Conservation (phyloP, 345 rosid species). For the Jatropha curcas region DNA sequence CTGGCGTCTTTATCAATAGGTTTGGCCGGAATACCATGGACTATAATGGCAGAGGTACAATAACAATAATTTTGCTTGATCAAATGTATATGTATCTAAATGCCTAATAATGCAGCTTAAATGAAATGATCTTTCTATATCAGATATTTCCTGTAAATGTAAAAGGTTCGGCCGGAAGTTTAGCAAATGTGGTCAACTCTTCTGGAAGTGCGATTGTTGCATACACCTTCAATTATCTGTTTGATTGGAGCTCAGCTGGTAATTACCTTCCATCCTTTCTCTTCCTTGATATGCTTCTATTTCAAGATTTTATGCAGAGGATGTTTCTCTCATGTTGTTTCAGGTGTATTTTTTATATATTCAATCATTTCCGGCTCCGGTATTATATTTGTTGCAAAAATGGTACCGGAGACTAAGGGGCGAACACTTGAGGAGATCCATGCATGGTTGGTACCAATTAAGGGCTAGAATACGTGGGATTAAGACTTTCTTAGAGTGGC, state of each 20-base stretch:
- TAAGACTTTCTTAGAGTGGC: neutral
- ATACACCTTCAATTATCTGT: slow-evolving; percentile 42
- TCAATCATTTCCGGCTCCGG: neutral
- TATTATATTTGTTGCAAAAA: slow-evolving; percentile 2
- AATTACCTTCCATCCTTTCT: neutral
- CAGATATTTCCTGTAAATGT: slow-evolving; percentile 54
- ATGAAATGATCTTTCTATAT: neutral
- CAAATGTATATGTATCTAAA: too few relatives aligned
- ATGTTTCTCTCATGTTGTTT: neutral
- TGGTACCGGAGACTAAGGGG: slow-evolving; percentile 24
- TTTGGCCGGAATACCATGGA: slow-evolving; percentile 30
- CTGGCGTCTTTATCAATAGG: slow-evolving; percentile 20
- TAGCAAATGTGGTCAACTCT: slow-evolving; percentile 41
- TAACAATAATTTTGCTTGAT: neutral
- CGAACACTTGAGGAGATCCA: slow-evolving; percentile 23
- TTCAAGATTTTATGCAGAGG: too few relatives aligned
- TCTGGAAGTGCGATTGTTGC: slow-evolving; percentile 41
- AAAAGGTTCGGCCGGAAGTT: slow-evolving; percentile 51
- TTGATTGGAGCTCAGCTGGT: slow-evolving; percentile 46
- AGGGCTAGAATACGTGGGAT: neutral
- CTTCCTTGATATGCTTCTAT: neutral
- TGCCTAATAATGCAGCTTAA: too few relatives aligned
- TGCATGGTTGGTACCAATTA: neutral
- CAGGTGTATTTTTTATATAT: slow-evolving; percentile 12
- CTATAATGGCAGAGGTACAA: slow-evolving; percentile 32